Conservation (phyloP, 2,329 filamentous ascomycete species). For the Dactylonectria macrodidyma region DNA sequence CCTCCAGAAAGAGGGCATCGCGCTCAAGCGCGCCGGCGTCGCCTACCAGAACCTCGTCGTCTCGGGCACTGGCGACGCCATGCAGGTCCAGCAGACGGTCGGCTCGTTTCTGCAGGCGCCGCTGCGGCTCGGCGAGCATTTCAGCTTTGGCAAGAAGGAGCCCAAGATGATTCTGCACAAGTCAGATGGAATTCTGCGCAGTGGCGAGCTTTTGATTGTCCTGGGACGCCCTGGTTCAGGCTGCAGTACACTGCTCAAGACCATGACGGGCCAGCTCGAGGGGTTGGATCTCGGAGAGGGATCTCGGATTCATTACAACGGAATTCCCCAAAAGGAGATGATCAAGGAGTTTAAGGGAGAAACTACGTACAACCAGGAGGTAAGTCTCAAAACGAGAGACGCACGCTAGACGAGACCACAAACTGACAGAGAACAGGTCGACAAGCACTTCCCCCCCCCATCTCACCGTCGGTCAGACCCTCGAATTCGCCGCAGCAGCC, state of each 20-base stretch:
- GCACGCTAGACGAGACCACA: constrained; percentile 26
- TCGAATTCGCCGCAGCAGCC: constrained; percentile 78
- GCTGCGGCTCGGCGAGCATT: constrained; percentile 67
- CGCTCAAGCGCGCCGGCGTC: constrained; percentile 68
- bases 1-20: constrained; percentile 69
- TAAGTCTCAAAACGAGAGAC: constrained; percentile 39
- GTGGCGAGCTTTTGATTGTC: constrained; percentile 77
- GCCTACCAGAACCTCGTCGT: constrained; percentile 76
- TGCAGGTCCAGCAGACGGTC: constrained; percentile 79
- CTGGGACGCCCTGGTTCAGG: constrained; percentile 76
- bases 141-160: constrained; percentile 60
- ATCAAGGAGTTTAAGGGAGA: constrained; percentile 72
- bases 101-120: constrained; percentile 70
- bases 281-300: constrained; percentile 66
- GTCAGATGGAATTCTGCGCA: constrained; percentile 74
- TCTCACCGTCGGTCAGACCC: constrained; percentile 81
- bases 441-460: constrained; percentile 83
- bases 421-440: constrained; percentile 57
- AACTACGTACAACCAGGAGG: constrained; percentile 82
- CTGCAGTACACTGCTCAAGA: constrained; percentile 74
- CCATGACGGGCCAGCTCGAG: constrained; percentile 70
- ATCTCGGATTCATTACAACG: constrained; percentile 73
- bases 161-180: constrained; percentile 72
- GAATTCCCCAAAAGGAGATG: constrained; percentile 65
- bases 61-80: constrained; percentile 74